Conservation (phyloP, 768 basidiomycete genomes). For the Leccinum disarticulatum region DNA sequence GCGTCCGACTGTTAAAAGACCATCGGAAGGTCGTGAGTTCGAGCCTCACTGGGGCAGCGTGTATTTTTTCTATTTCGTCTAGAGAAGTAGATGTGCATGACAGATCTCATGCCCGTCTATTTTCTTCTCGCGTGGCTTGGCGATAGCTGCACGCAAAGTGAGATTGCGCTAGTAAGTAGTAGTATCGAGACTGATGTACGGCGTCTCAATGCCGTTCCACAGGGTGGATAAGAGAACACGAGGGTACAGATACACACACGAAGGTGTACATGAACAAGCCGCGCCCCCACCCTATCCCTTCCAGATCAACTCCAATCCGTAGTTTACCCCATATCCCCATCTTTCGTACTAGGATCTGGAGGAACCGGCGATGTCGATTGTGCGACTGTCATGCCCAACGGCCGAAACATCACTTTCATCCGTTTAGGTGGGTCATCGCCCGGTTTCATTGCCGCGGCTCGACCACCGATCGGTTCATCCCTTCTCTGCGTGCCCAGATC, state of each 20-base stretch:
- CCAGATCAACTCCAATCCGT: slow-evolving; percentile 20
- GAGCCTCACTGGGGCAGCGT: slow-evolving; percentile 51
- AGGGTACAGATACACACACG: slow-evolving; percentile 10
- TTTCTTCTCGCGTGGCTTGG: neutral
- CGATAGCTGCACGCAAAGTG: neutral
- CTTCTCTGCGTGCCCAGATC: slow-evolving; percentile 51
- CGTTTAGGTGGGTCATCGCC: slow-evolving; percentile 57
- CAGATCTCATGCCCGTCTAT: too few relatives aligned
- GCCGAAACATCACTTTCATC: slow-evolving; percentile 71
- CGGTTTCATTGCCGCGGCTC: slow-evolving; percentile 28
- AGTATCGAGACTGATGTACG: slow-evolving; percentile 9
- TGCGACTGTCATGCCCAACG: slow-evolving; percentile 26
- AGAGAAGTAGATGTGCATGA: too few relatives aligned
- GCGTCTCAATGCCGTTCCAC: neutral
- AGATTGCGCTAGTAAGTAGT: slow-evolving; percentile 3
- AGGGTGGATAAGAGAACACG: slow-evolving; percentile 9
- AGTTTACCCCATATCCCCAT: slow-evolving; percentile 68
- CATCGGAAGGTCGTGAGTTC: slow-evolving; percentile 55
- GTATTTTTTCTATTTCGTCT: slow-evolving; percentile 4
- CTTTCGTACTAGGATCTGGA: slow-evolving; percentile 68
- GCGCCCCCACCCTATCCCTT: slow-evolving; percentile 34
- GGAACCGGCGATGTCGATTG: slow-evolving; percentile 42
- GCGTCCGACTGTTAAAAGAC: slow-evolving; percentile 46
- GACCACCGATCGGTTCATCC: slow-evolving; percentile 23
- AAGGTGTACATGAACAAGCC: slow-evolving; percentile 3